Evolutionary conservation across 2,329 filamentous ascomycete genomes (phyloP).

Genomic region (Helotiales sp.): DNA sequence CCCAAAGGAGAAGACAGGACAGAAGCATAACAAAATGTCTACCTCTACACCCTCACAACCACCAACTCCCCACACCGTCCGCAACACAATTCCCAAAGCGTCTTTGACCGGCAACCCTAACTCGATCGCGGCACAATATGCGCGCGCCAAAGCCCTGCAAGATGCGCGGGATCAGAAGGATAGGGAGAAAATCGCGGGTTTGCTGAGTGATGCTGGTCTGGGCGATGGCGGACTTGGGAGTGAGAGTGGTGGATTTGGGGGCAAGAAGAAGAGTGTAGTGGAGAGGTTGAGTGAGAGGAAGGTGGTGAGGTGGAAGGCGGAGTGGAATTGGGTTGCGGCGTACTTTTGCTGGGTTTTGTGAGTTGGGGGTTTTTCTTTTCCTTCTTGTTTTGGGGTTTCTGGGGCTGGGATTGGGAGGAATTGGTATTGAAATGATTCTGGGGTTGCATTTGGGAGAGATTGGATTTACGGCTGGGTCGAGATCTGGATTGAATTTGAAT

Average conservation of each 20-base stretch:
- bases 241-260: conserved; percentile 12
- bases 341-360: conserved; percentile 44
- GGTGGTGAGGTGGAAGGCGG: conserved; percentile 33
- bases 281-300: conserved; percentile 41
- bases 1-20: no score
- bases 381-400: neutral
- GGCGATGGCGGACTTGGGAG: neutral
- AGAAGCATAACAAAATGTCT: neutral
- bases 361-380: conserved; percentile 22
- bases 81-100: conserved; percentile 34
- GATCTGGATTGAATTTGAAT: neutral
- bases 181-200: conserved; percentile 25
- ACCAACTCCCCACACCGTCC: conserved; percentile 3
- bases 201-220: conserved; percentile 23
- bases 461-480: neutral
- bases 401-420: neutral
- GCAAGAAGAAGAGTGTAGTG: conserved; percentile 34
- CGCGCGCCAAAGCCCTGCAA: conserved; percentile 40
- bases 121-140: conserved; percentile 42
- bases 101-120: conserved; percentile 36
- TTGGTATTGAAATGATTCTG: neutral
- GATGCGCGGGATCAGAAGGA: conserved; percentile 36
- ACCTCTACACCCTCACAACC: neutral
- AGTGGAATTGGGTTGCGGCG: conserved; percentile 41
- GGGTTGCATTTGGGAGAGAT: neutral